Base-by-base conservation (phyloP, 139 green algal species). In the Klebsormidium nitens region DNA sequence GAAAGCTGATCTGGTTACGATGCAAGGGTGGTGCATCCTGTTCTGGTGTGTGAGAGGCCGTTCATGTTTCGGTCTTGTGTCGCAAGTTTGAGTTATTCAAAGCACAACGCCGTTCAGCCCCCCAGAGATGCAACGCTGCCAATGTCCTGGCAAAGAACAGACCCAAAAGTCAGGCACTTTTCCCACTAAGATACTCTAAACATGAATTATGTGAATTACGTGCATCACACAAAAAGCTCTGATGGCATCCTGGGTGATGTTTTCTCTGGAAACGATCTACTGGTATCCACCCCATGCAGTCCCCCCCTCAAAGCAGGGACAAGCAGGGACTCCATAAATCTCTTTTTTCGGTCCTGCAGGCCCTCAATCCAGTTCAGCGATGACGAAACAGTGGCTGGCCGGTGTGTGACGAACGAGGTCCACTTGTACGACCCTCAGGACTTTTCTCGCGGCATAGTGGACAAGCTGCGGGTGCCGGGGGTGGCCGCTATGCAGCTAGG, bases 371-470 rank as follows among this genome's bases (percentile, higher is more conserved):
- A 94, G 59, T 95, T 92, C 73, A 71, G 57, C 8, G 29, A 60
- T 17, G 89, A 95, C 37, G 92, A 96, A 48, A 29, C 3, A 0
- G 36, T 81, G 4, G 75, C 82, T 0, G 77, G 83, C 26, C 81
- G 95, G 49, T 64, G 72, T 48, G 88, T 96, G 4, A 90, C 80
- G 40, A 95, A 93, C 75, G 92, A 90, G 8, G 72, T 96, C 46
- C 89, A 97, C 36, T 74, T 91, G 3, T 96, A 93, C 81, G 71
- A 82, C 40, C 38, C 29, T 36, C n/a, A 36, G 0, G 78, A 89
- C 65, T 81, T 80, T 37, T 87, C 84, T 28, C 37, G 32, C 3
- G 52, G 29, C 26, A 57, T 75, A 3, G 40, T 73, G 72, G 77
- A 64, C 85, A 84, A 73, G 6, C 66, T 75, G 11, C 80, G 66